Base-by-base conservation (phyloP, 352 stramenopile genomes). In the Aphanomyces stellatus region DNA sequence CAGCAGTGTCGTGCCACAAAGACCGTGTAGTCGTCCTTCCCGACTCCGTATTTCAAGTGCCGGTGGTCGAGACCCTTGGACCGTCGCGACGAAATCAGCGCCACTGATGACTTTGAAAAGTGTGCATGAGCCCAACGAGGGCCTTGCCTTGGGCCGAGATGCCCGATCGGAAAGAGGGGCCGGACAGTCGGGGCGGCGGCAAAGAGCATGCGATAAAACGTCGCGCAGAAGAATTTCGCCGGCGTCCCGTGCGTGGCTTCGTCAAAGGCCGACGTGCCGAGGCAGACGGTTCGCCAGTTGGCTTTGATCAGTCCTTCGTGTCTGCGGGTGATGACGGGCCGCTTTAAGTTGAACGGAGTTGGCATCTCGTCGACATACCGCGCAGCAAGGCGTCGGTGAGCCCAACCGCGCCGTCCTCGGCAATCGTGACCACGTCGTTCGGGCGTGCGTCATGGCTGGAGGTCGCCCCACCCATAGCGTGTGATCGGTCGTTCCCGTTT, bases 141-240 rank as follows among this genome's bases (percentile, higher is more conserved):
- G 55, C 10, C 41, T 51, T 63, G 35, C 55, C 55, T 63, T 63
- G 55, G n/a, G 48, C 22, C 22, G 55, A 34, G 28, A 63, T 49
- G n/a, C n/a, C 25, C 24, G 55, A 63, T 27, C 55, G 55, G n/a
- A n/a, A 63, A 63, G 24, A 63, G 24, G 2, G 34, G 3, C 24
- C 55, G 35, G 8, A 30, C 30, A 13, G 17, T 22, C n/a, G 55
- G 55, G 7, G 35, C 41, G 13, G 7, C 7, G 11, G 6, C 30
- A 25, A 63, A 63, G 11, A 63, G 27, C 24, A 42, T 63, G 30
- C 13, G 2, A 31, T 63, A 63, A 13, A 63, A 63, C 8, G 55
- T 63, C 35, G 30, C 2, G 15, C 48, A 51, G 24, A 63, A 63
- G 24, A 63, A 63, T 13, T 63, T 63, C 28, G 28, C n/a, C 19